Evolutionary conservation across 305 asterid species (phyloP).

Genomic region (Lippia alba): DNA sequence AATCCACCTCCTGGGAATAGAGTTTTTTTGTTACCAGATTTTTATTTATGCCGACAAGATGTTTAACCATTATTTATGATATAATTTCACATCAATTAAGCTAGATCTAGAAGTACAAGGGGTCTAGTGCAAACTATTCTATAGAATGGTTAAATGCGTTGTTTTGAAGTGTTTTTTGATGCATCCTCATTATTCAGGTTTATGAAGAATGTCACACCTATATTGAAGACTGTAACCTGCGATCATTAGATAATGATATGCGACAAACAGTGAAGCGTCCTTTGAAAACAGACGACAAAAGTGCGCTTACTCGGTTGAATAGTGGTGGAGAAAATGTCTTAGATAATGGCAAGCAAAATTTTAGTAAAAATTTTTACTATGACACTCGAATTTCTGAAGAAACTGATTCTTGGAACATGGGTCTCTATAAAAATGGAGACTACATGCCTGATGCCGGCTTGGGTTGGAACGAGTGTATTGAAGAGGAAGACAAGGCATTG

Average conservation of each 20-base stretch:
- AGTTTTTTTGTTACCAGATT: background rate
- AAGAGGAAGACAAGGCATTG: slow-evolving; percentile 64
- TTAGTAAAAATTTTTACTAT: slow-evolving; percentile 55
- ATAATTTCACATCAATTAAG: background rate
- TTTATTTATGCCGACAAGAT: background rate
- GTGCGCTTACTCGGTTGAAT: slow-evolving; percentile 19
- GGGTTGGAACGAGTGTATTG: slow-evolving; percentile 55
- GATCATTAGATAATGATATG: slow-evolving; percentile 19
- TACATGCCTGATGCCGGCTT: slow-evolving; percentile 57
- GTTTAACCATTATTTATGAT: background rate
- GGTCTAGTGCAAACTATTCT: slow-evolving; percentile 15
- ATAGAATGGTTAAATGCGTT: slow-evolving; percentile 10
- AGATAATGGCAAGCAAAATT: slow-evolving; percentile 36
- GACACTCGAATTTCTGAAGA: slow-evolving; percentile 68
- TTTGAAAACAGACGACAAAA: slow-evolving; percentile 19
- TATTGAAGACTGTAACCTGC: slow-evolving; percentile 24
- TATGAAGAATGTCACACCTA: slow-evolving; percentile 29
- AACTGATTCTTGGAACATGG: slow-evolving; percentile 69
- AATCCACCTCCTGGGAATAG: background rate
- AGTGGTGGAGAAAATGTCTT: slow-evolving; percentile 23
- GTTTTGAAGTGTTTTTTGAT: slow-evolving; percentile 12
- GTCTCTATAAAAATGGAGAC: slow-evolving; percentile 55
- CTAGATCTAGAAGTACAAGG: background rate
- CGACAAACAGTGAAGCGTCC: slow-evolving; percentile 1
- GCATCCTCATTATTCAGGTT: slow-evolving; percentile 32